Base-by-base conservation (phyloP, 1,284 basidiomycete genomes). In the Cutaneotrichosporon daszewskae region DNA sequence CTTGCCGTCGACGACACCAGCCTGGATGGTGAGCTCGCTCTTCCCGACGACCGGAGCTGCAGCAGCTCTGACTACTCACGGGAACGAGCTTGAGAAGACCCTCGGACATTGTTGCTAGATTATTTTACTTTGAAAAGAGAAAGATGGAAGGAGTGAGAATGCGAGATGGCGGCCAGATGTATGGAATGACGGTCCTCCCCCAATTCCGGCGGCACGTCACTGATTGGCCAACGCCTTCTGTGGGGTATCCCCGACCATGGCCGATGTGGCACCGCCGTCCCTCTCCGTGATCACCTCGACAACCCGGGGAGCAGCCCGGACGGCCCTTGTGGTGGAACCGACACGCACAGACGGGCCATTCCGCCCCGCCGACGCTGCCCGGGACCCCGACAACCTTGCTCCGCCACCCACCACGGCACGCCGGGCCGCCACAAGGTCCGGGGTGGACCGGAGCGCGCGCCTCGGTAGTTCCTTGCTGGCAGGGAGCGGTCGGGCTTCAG, bases 1-100 rank as follows among this genome's bases (percentile, higher is more conserved):
- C 62, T 88, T 83, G 72, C 87, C 88, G 56, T 85, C 87, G 61
- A 92, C 72, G 54, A 92, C 88, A 62, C 88, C 88, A 71, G 85
- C 76, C 87, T 88, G 53, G 11, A 25, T 11, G 10, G 46, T 26
- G 24, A 41, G 39, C 32, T n/a, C n/a, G n/a, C n/a, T n/a, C n/a
- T n/a, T n/a, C n/a, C n/a, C n/a, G n/a, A n/a, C n/a, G n/a, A n/a
- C n/a, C n/a, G n/a, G n/a, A 24, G 26, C 16, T 32, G 23, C 25
- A 13, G 8, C 25, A 26, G 25, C 8, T 13, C 8, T 8, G 8
- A 26, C 13, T 22, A 40, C 39, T 33, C 24, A 41, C 39, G 31
- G 39, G 39, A n/a, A 41, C 39, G 34, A 35, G 29, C 29, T 25
- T 27, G n/a, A 31, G 28, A 32, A 41, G 32, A 33, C n/a, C n/a